Evolutionary conservation across 1,284 basidiomycete species (phyloP).

Genomic region (Leucoagaricus sp.): DNA sequence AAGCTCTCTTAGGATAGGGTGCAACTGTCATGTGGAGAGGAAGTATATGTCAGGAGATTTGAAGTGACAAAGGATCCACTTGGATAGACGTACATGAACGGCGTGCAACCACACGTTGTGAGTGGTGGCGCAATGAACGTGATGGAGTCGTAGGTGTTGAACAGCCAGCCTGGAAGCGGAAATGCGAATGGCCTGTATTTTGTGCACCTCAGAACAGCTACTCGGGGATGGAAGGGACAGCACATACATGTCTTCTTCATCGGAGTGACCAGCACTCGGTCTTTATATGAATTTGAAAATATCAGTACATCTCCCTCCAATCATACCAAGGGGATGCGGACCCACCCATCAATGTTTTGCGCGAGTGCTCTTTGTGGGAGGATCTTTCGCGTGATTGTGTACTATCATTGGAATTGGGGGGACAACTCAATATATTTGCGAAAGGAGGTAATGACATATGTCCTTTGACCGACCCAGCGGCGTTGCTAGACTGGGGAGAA

Average conservation of each 20-base stretch:
- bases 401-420: not conserved
- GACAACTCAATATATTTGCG: not conserved
- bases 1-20: constrained; percentile 13
- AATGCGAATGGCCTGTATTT: not conserved
- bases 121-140: constrained; percentile 9
- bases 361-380: constrained; percentile 9
- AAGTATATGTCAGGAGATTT: not conserved
- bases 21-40: constrained; percentile 4
- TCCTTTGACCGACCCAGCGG: no score
- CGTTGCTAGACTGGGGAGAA: no score
- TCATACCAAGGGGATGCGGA: not conserved
- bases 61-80: not conserved
- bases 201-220: not conserved
- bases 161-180: not conserved
- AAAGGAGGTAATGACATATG: not conserved
- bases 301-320: not conserved
- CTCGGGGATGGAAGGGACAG: not conserved
- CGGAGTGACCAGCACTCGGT: constrained; percentile 21
- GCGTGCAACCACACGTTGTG: constrained; percentile 2
- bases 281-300: constrained; percentile 12
- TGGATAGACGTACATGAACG: constrained; percentile 1
- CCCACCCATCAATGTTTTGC: constrained; percentile 22
- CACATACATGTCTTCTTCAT: constrained; percentile 14
- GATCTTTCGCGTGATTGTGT: not conserved
- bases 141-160: constrained; percentile 1